These are phyloP conservation scores for Fraxinus albicans DNA, from an alignment of 305 asterid genomes.

Conservation along the genomic window DNA sequence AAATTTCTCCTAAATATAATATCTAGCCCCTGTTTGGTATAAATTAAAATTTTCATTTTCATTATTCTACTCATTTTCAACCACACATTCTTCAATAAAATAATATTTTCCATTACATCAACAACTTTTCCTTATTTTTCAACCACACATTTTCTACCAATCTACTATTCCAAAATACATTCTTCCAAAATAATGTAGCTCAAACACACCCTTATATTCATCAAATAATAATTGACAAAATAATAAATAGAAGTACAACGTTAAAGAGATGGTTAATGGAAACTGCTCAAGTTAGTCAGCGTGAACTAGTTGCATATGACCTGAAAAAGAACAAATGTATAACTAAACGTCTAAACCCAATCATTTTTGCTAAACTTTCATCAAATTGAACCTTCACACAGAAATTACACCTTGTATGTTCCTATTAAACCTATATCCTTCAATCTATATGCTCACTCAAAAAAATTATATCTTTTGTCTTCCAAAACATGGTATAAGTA, in stretches of 20 bases:
- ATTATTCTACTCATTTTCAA: no score
- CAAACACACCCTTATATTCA: not conserved
- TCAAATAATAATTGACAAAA: not conserved
- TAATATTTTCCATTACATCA: no score
- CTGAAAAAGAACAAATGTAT: not conserved
- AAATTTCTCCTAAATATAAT: not conserved
- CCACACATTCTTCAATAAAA: no score
- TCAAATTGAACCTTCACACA: not conserved
- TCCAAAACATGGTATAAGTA: not conserved
- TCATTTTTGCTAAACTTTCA: not conserved
- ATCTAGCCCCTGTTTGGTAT: not conserved
- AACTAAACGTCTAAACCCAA: not conserved
- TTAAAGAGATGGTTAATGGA: not conserved
- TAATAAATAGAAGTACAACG: not conserved
- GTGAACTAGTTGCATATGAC: not conserved
- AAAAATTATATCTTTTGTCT: not conserved
- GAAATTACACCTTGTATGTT: not conserved
- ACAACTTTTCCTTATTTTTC: no score
- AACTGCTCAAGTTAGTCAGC: not conserved
- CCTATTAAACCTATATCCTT: not conserved
- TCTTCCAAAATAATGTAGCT: no score
- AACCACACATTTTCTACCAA: no score
- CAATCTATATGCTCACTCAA: not conserved
- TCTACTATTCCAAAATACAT: no score
- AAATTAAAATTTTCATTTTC: no score